Base-by-base conservation (phyloP, 106 monocot species). In the Apostasia shenzhenica region DNA sequence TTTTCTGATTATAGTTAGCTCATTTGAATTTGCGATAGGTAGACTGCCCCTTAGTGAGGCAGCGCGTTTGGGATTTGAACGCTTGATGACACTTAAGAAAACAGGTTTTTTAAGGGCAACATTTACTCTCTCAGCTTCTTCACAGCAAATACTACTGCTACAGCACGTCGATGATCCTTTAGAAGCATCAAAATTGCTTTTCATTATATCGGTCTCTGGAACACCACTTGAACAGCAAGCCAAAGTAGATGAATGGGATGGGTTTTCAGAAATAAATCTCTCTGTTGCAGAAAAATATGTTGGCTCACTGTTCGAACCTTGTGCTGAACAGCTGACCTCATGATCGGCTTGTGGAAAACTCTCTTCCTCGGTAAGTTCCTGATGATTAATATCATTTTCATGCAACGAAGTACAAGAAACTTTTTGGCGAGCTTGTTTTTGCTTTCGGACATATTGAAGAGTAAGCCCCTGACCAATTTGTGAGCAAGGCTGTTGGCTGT, bases 61-160 rank as follows among this genome's bases (percentile, higher is more conserved):
- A 58, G 69, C 79, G 41, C 88, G 81, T 70, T 77, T 86, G 51
- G 88, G 88, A 67, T 93, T 93, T 10, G 70, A 67, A 9, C 92
- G 88, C 52, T 81, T 88, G n/a, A 73, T 72, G 41, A 72, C 59
- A 61, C 63, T 53, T 47, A 71, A 40, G 2, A 78, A 4, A 55
- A 59, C 46, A 48, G 75, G 55, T 46, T 77, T 75, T 70, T 43
- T 7, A 70, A 55, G 45, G 14, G 1, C 61, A 42, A 10, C 70
- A 75, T 9, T 52, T 39, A 13, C 48, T 26, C 55, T 70, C 58
- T 61, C 61, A 14, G 45, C 50, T 57, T 83, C 71, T n/a, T 8
- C 57, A 62, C 63, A 14, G 50, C 8, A 68, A 64, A 70, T 39
- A 45, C 48, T 37, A 49, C 9, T 61, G 59, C 5, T 64, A 59